phyloP scores from a whole-genome alignment of 1,139 yeast species.

The Magnusiomyces starmeri region DNA sequence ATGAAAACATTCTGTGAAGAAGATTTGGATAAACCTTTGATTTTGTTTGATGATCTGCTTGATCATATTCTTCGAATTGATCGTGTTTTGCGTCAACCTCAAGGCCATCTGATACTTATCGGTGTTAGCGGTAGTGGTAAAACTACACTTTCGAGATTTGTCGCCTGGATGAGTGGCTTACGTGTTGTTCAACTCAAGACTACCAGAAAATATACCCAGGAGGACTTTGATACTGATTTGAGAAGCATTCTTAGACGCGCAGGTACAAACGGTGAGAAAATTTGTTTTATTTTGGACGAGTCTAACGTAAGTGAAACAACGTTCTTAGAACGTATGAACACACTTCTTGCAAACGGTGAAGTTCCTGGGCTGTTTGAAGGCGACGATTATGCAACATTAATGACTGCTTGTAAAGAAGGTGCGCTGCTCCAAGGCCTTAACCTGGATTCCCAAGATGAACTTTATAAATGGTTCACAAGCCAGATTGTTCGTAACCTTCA shows the following conservation, averaged over 20 bases:
- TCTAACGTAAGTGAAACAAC: conserved; percentile 69
- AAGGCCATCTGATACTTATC: conserved; percentile 85
- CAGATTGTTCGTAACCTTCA: conserved; percentile 70
- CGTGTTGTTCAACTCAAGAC: conserved; percentile 54
- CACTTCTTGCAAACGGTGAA: conserved; percentile 84
- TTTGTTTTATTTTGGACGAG: conserved; percentile 77
- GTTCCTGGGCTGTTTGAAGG: conserved; percentile 85
- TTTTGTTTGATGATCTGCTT: conserved; percentile 62
- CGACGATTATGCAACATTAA: conserved; percentile 52
- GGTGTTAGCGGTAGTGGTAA: conserved; percentile 85
- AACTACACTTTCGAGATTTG: conserved; percentile 69
- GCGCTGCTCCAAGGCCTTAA: conserved; percentile 54
- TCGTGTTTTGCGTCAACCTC: conserved; percentile 74
- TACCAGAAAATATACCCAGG: conserved; percentile 46
- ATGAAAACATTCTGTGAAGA: conserved; percentile 64
- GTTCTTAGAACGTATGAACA: conserved; percentile 86
- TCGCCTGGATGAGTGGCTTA: conserved; percentile 86
- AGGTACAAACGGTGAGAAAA: conserved; percentile 51
- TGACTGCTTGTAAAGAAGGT: conserved; percentile 53
- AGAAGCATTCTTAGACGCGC: conserved; percentile 46
- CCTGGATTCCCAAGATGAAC: conserved; percentile 64
- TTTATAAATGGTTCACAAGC: conserved; percentile 65
- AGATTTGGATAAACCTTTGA: conserved; percentile 53
- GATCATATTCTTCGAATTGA: conserved; percentile 76
- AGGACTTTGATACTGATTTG: conserved; percentile 62